Conservation (phyloP, 75 land plant species). For the Picea sitchensis region DNA sequence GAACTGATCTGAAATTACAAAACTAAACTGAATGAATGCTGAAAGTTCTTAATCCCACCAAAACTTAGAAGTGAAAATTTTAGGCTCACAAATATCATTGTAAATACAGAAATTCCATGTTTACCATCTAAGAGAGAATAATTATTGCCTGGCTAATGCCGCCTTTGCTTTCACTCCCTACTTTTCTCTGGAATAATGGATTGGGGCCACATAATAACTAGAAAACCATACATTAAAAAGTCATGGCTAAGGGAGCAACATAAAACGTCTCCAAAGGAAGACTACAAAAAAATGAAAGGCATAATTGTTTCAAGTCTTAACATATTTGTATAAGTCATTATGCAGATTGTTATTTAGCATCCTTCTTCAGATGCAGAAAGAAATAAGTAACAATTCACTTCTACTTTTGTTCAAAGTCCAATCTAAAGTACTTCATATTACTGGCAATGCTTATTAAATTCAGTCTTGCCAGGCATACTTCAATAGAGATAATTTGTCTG, state of each 20-base stretch:
- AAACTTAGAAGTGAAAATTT: neutral
- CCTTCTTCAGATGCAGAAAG: neutral
- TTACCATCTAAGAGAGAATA: neutral
- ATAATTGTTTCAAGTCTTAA: neutral
- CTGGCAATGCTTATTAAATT: slow-evolving; percentile 6
- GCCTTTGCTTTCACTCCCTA: neutral
- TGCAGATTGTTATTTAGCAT: slow-evolving; percentile 2
- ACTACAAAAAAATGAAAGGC: neutral
- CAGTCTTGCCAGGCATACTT: neutral
- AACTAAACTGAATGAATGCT: neutral
- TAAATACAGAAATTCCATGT: neutral
- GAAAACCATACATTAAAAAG: neutral
- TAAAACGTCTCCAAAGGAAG: neutral
- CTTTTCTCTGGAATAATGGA: neutral
- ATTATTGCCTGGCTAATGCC: neutral
- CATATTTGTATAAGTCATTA: neutral
- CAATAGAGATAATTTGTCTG: neutral
- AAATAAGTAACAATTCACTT: neutral
- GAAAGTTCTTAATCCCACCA: neutral
- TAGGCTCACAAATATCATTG: neutral
- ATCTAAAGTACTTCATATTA: neutral
- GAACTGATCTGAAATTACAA: neutral
- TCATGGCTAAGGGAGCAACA: neutral
- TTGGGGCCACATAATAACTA: slow-evolving; percentile 2
- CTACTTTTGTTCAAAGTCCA: neutral